Percentiles rank a stretch among this genome's conserved stretches.
These are phyloP conservation scores for Penicillium glabrum DNA, from an alignment of 2,329 filamentous ascomycete genomes.

Conservation along the genomic window DNA sequence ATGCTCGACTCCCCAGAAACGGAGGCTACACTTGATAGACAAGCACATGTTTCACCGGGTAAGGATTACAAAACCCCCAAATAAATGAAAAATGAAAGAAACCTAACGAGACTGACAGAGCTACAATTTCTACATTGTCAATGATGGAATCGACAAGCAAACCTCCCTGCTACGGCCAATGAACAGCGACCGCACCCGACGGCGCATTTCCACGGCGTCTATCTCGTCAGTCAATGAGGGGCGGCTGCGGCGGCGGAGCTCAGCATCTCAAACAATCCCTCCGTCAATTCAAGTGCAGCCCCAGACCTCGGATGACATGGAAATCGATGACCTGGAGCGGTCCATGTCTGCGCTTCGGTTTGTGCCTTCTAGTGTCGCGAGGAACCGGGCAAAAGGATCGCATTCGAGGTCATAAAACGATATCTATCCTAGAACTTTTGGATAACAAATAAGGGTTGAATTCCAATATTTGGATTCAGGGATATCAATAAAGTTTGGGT, in stretches of 20 bases:
- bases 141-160: constrained; percentile 83
- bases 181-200: constrained; percentile 24
- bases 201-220: constrained; percentile 36
- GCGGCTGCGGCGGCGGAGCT: constrained; percentile 31
- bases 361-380: constrained; percentile 43
- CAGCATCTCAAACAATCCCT: constrained; percentile 27
- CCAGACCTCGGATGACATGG: constrained; percentile 23
- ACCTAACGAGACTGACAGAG: constrained; percentile 45
- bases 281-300: neutral
- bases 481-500: no score
- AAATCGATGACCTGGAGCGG: constrained; percentile 39
- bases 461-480: no score
- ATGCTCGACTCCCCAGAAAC: constrained; percentile 79
- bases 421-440: neutral
- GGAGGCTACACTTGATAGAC: constrained; percentile 84
- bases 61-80: constrained; percentile 8
- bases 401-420: constrained; percentile 12
- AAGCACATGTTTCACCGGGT: constrained; percentile 85
- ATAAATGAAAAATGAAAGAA: neutral
- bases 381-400: constrained; percentile 24
- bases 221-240: constrained; percentile 33
- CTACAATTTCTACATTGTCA: constrained; percentile 85
- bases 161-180: constrained; percentile 67
- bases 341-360: constrained; percentile 48
- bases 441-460: neutral